phyloP scores from a whole-genome alignment of 306 rosid species.

The Inga oerstediana region DNA sequence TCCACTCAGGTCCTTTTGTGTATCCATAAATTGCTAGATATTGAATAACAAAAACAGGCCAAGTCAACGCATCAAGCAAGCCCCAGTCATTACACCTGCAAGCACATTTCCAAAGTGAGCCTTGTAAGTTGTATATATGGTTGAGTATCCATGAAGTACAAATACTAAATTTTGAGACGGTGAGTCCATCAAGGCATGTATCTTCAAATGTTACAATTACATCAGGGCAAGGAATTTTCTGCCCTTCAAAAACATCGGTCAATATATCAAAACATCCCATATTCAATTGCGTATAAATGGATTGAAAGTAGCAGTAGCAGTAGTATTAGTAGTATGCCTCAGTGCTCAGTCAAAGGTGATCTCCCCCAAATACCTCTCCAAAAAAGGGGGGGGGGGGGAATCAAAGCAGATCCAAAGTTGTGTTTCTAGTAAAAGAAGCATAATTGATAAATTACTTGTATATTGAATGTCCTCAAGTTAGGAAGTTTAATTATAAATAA shows the following conservation, averaged over 20 bases:
- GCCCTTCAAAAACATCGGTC: neutral
- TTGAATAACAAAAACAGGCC: conserved; percentile 78
- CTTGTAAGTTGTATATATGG: neutral
- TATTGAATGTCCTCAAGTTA: neutral
- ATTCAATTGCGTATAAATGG: neutral
- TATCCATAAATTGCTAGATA: conserved; percentile 74
- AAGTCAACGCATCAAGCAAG: conserved; percentile 84
- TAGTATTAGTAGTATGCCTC: neutral
- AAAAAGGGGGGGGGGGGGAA: no score
- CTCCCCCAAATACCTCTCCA: neutral
- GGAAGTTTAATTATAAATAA: neutral
- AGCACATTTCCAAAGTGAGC: conserved; percentile 7
- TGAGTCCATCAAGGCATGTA: neutral
- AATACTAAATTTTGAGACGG: neutral
- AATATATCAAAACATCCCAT: neutral
- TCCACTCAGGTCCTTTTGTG: conserved; percentile 66
- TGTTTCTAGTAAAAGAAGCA: neutral
- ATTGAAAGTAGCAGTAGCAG: neutral
- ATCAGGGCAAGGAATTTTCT: neutral
- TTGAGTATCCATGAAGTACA: conserved; percentile 1
- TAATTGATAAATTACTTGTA: conserved; percentile 12
- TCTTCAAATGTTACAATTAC: neutral
- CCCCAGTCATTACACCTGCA: conserved; percentile 82
- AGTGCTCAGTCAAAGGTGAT: neutral
- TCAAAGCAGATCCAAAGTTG: neutral